These are phyloP conservation scores for Suillus clintonianus DNA, from an alignment of 768 basidiomycete species.

Conservation along the genomic window DNA sequence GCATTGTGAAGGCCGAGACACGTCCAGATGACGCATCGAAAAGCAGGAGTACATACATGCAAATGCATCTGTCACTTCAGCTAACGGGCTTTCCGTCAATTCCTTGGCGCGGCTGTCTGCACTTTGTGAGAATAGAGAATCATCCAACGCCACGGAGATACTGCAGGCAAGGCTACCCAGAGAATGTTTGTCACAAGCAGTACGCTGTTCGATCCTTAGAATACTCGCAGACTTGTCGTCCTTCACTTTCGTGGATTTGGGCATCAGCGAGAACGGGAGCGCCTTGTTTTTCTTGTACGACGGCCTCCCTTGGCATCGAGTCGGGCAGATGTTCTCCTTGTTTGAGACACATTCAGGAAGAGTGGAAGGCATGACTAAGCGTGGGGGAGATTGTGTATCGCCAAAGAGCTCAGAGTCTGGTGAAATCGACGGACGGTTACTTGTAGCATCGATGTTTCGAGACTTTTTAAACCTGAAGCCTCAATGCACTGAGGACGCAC, in stretches of 20 bases:
- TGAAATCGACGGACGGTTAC: background rate
- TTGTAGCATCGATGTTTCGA: background rate
- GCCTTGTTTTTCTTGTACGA: background rate
- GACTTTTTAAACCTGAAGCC: background rate
- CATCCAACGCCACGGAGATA: background rate
- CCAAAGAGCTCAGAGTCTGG: background rate
- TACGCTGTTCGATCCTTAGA: background rate
- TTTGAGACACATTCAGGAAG: background rate
- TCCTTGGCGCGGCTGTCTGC: conserved; percentile 10
- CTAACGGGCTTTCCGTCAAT: conserved; percentile 12
- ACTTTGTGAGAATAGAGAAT: background rate
- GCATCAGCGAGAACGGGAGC: background rate
- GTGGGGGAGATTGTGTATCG: background rate
- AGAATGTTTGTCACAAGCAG: background rate
- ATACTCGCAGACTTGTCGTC: background rate
- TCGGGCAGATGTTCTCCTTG: background rate
- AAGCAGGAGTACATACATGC: background rate
- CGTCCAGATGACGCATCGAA: background rate
- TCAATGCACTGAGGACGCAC: background rate
- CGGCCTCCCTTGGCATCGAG: background rate
- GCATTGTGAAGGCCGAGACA: background rate
- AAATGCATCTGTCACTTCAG: conserved; percentile 12
- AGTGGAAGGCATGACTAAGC: background rate
- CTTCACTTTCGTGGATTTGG: background rate
- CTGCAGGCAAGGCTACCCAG: background rate